Evolutionary conservation across 768 basidiomycete species (phyloP).

Genomic region (Neoboletus magnificus): DNA sequence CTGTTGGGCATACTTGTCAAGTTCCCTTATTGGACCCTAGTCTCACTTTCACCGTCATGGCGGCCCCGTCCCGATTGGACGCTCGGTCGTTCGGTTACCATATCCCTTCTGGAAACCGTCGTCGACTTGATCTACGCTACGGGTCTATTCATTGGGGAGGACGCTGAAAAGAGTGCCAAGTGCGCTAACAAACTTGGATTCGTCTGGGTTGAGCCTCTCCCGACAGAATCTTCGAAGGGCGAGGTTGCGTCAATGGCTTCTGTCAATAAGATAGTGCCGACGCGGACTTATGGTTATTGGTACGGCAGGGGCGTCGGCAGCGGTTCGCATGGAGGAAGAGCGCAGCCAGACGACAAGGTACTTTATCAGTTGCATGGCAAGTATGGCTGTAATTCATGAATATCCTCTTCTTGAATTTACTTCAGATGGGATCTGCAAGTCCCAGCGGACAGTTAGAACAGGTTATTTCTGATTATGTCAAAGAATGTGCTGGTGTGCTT

Average conservation of each 20-base stretch:
- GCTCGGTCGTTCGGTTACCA: not conserved
- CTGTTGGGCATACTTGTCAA: not conserved
- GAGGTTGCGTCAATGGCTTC: not conserved
- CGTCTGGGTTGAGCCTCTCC: not conserved
- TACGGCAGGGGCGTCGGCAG: not conserved
- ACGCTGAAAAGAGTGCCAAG: too few species aligned
- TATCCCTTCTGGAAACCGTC: not conserved
- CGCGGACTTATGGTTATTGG: conserved; percentile 1
- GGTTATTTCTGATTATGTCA: not conserved
- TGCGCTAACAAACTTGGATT: too few species aligned
- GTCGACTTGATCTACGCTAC: not conserved
- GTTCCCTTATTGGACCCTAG: not conserved
- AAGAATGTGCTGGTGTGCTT: not conserved
- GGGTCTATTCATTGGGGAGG: too few species aligned
- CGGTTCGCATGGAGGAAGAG: conserved; percentile 5
- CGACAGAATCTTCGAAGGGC: not conserved
- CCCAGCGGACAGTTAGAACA: not conserved
- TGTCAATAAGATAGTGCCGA: not conserved
- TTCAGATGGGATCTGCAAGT: conserved; percentile 1
- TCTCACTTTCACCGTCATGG: not conserved
- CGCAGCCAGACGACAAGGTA: conserved; percentile 1
- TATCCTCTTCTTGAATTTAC: not conserved
- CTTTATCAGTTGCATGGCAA: conserved; percentile 5
- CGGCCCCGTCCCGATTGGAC: not conserved
- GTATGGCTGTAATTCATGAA: not conserved